Evolutionary conservation across 257 asterid genomes (phyloP).

Genomic region (Pogostemon cablin): DNA sequence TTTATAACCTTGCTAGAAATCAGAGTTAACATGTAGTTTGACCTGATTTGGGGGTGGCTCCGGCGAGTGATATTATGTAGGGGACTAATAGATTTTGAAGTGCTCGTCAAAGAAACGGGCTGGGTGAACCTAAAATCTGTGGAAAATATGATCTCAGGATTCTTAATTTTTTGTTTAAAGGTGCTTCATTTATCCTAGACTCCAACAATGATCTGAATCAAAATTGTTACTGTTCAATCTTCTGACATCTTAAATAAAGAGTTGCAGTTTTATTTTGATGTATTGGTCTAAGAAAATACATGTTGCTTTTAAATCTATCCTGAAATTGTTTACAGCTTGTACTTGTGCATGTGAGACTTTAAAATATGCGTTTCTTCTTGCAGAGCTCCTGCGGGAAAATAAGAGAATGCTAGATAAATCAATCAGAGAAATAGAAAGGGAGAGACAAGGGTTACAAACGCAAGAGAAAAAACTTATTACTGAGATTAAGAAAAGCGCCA

Average conservation of each 20-base stretch:
- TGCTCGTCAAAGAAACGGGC: background rate
- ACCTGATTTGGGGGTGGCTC: background rate
- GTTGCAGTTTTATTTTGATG: conserved; percentile 4
- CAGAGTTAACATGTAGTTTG: background rate
- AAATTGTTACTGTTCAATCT: background rate
- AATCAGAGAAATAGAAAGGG: conserved; percentile 95
- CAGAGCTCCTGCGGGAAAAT: conserved; percentile 97
- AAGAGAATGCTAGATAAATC: conserved; percentile 98
- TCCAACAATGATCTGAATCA: too few relatives aligned
- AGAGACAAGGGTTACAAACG: conserved; percentile 88
- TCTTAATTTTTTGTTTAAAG: too few relatives aligned
- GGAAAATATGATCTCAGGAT: too few relatives aligned
- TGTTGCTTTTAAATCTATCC: conserved; percentile 52
- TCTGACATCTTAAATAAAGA: background rate
- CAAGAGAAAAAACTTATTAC: conserved; percentile 90
- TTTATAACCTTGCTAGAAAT: conserved; percentile 11
- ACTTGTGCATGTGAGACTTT: conserved; percentile 22
- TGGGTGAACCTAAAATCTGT: too few relatives aligned
- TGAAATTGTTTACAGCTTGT: conserved; percentile 36
- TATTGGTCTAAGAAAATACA: conserved; percentile 53
- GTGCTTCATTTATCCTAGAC: too few relatives aligned
- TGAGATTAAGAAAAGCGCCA: conserved; percentile 96
- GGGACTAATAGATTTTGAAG: background rate
- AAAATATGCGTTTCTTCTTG: conserved; percentile 12
- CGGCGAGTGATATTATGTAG: background rate